These are phyloP conservation scores for Eimeria nieschulzi DNA, from an alignment of 169 alveolate genomes.

Conservation along the genomic window DNA sequence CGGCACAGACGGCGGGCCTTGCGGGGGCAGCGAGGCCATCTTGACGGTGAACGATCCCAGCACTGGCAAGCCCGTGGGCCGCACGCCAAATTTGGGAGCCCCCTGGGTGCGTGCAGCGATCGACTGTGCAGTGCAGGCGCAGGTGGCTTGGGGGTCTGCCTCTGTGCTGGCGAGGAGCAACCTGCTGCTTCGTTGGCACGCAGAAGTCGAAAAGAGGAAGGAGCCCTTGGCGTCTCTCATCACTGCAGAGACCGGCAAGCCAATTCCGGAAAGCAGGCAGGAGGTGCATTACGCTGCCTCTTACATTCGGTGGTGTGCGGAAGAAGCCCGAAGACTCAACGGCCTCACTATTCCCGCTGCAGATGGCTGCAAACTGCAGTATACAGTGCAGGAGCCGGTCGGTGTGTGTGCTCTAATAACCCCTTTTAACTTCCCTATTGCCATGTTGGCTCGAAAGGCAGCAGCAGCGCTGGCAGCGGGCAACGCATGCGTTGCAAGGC, in stretches of 20 bases:
- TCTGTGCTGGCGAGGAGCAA: slow-evolving; percentile 53
- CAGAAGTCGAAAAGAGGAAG: slow-evolving; percentile 4
- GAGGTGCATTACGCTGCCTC: slow-evolving; percentile 69
- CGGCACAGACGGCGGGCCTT: slow-evolving; percentile 7
- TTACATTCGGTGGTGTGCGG: slow-evolving; percentile 75
- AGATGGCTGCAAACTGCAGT: slow-evolving; percentile 7
- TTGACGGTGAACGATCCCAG: slow-evolving; percentile 55
- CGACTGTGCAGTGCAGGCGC: slow-evolving; percentile 42
- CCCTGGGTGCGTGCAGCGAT: slow-evolving; percentile 53
- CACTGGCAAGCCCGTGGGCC: slow-evolving; percentile 43
- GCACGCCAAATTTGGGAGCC: slow-evolving; percentile 31
- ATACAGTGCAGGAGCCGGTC: slow-evolving; percentile 58
- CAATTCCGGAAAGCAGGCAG: slow-evolving; percentile 59
- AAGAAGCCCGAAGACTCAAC: slow-evolving; percentile 66
- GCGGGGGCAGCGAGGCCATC: slow-evolving; percentile 21
- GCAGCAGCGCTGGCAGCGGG: slow-evolving; percentile 77
- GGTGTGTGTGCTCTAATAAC: slow-evolving; percentile 75
- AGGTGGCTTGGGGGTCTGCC: slow-evolving; percentile 27
- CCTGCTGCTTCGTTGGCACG: slow-evolving; percentile 56
- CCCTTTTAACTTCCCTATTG: slow-evolving; percentile 72
- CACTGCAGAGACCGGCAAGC: slow-evolving; percentile 69
- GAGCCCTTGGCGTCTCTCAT: slow-evolving; percentile 57
- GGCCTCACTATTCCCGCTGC: slow-evolving; percentile 72
- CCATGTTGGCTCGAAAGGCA: slow-evolving; percentile 72
- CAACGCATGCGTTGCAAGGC: slow-evolving; percentile 38